These are phyloP conservation scores for Phytophthora quininea DNA, from an alignment of 352 stramenopile species.

Conservation along the genomic window DNA sequence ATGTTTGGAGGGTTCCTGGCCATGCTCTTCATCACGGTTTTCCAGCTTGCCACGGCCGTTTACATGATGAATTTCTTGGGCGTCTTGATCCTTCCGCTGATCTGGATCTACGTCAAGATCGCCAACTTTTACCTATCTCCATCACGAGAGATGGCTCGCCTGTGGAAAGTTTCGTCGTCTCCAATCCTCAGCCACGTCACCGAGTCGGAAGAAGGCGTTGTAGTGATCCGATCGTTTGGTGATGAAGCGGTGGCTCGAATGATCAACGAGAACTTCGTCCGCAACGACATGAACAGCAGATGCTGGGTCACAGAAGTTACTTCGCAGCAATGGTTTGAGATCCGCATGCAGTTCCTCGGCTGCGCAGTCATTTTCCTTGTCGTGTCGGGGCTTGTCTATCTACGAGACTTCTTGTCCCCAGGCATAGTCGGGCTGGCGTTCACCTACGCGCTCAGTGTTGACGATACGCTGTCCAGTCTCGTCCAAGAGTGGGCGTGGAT, in stretches of 20 bases:
- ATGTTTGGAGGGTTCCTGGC: conserved; percentile 46
- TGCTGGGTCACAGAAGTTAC: conserved; percentile 37
- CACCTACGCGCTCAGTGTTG: conserved; percentile 86
- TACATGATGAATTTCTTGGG: conserved; percentile 79
- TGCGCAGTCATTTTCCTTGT: conserved; percentile 46
- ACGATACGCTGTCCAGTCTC: conserved; percentile 73
- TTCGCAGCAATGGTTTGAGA: conserved; percentile 45
- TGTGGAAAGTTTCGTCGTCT: conserved; percentile 45
- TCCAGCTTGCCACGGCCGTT: conserved; percentile 75
- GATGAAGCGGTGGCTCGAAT: conserved; percentile 21
- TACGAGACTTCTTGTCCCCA: conserved; percentile 42
- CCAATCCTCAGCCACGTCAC: conserved; percentile 47
- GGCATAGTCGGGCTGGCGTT: conserved; percentile 88
- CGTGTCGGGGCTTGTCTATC: conserved; percentile 40
- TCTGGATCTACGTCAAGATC: conserved; percentile 77
- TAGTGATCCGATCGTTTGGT: conserved; percentile 47
- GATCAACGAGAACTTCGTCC: conserved; percentile 30
- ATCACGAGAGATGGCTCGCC: conserved; percentile 44
- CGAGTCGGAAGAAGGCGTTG: conserved; percentile 38
- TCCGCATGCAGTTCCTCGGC: conserved; percentile 60
- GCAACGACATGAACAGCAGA: conserved; percentile 37
- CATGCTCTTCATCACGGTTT: conserved; percentile 71
- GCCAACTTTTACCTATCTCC: conserved; percentile 44
- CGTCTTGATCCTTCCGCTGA: conserved; percentile 75
- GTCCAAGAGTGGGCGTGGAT: conserved; percentile 55